These are phyloP conservation scores for Talaromyces adpressus DNA, from an alignment of 495 filamentous ascomycete genomes.

Conservation along the genomic window DNA sequence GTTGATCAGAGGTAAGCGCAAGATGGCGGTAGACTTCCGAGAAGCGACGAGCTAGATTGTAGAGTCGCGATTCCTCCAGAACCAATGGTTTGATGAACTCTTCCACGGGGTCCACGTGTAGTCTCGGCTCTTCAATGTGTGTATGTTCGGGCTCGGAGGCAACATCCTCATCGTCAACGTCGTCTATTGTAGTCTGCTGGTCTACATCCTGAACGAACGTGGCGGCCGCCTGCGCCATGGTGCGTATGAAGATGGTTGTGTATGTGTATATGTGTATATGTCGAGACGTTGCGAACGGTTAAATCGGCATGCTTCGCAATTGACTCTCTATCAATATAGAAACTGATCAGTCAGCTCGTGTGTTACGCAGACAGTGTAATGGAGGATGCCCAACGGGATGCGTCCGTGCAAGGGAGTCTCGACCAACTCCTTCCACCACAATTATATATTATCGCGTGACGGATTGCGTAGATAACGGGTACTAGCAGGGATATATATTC, in stretches of 20 bases:
- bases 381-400: neutral
- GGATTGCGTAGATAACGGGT: neutral
- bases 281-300: conserved; percentile 9
- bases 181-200: conserved; percentile 28
- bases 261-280: conserved; percentile 2
- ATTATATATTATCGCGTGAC: neutral
- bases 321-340: neutral
- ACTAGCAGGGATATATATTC: neutral
- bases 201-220: conserved; percentile 30
- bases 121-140: conserved; percentile 20
- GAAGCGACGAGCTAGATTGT: conserved; percentile 55
- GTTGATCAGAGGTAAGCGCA: conserved; percentile 57
- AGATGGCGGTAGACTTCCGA: conserved; percentile 54
- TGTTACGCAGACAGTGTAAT: neutral
- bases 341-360: neutral
- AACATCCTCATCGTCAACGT: conserved; percentile 30
- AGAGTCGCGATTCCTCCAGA: conserved; percentile 40
- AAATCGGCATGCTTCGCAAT: neutral
- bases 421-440: neutral
- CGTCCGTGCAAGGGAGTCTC: neutral
- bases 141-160: conserved; percentile 24
- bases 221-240: conserved; percentile 26
- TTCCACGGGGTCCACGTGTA: conserved; percentile 27
- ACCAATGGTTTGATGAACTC: conserved; percentile 32
- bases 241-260: neutral